A percentile compares a stretch with the other conserved stretches of the same genome.
Evolutionary conservation across 345 rosid genomes (phyloP).

Genomic region (Cardamine resedifolia): DNA sequence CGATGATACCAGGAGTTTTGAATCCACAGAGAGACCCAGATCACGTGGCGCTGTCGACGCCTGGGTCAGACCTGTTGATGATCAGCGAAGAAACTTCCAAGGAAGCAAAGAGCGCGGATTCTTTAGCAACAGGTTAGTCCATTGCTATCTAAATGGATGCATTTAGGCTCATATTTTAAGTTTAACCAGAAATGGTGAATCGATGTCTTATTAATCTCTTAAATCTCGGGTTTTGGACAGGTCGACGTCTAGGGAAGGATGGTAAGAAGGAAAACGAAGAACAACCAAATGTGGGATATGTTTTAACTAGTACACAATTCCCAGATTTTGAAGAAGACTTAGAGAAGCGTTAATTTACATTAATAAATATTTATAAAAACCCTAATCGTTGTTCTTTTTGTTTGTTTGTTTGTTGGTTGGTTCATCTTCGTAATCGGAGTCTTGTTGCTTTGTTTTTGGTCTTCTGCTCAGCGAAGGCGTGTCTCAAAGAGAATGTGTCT

Average conservation of each 20-base stretch:
- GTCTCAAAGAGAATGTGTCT: conserved; percentile 23
- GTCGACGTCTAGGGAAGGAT: conserved; percentile 32
- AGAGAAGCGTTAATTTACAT: conserved; percentile 32
- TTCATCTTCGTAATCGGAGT: conserved; percentile 26
- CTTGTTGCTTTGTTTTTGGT: conserved; percentile 32
- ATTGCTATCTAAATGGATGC: background rate
- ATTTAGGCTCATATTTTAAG: background rate
- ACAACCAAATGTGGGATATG: conserved; percentile 12
- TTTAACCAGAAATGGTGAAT: background rate
- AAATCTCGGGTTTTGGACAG: conserved; percentile 12
- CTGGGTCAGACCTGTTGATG: conserved; percentile 67
- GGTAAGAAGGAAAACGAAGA: conserved; percentile 33
- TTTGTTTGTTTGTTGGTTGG: background rate
- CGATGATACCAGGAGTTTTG: conserved; percentile 67
- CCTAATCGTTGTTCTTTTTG: conserved; percentile 19
- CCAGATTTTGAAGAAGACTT: conserved; percentile 32
- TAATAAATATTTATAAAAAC: conserved; percentile 25
- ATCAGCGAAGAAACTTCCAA: conserved; percentile 61
- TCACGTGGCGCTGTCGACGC: conserved; percentile 75
- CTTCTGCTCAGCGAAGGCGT: conserved; percentile 33
- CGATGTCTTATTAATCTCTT: background rate
- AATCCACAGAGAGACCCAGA: conserved; percentile 68
- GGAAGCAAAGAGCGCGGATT: conserved; percentile 82
- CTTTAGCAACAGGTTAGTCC: conserved; percentile 51
- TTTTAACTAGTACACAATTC: conserved; percentile 5